These are phyloP conservation scores for Citrus cavaleriei DNA, from an alignment of 345 rosid species.

Conservation along the genomic window DNA sequence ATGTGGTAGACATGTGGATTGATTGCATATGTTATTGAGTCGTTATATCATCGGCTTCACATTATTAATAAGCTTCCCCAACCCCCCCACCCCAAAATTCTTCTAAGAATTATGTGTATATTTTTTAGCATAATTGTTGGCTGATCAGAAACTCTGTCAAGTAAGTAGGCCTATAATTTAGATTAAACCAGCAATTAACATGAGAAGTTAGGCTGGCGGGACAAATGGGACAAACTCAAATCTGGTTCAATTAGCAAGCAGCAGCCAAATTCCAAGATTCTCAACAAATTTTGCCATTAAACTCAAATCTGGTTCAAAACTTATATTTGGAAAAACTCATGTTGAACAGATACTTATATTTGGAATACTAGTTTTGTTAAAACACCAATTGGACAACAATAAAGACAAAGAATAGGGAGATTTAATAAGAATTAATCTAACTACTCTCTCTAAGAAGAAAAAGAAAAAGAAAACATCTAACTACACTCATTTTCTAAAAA, in stretches of 20 bases:
- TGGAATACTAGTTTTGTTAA: too few relatives aligned
- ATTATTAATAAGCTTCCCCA: not conserved
- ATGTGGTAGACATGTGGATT: constrained; percentile 6
- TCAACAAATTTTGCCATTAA: not conserved
- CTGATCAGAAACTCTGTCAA: not conserved
- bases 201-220: not conserved
- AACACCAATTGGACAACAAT: too few relatives aligned
- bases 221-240: not conserved
- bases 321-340: too few relatives aligned
- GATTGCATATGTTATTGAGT: not conserved
- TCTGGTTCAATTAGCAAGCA: not conserved
- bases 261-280: not conserved
- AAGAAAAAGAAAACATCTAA: too few relatives aligned
- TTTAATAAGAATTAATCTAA: too few relatives aligned
- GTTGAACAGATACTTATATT: too few relatives aligned
- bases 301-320: too few relatives aligned
- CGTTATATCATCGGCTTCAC: not conserved
- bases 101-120: not conserved
- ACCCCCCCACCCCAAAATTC: too few relatives aligned
- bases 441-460: too few relatives aligned
- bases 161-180: not conserved
- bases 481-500: too few relatives aligned
- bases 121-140: not conserved
- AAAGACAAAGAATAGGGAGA: too few relatives aligned
- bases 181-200: not conserved